These are phyloP conservation scores for Thuja plicata DNA, from an alignment of 83 land plant genomes.

Conservation along the genomic window DNA sequence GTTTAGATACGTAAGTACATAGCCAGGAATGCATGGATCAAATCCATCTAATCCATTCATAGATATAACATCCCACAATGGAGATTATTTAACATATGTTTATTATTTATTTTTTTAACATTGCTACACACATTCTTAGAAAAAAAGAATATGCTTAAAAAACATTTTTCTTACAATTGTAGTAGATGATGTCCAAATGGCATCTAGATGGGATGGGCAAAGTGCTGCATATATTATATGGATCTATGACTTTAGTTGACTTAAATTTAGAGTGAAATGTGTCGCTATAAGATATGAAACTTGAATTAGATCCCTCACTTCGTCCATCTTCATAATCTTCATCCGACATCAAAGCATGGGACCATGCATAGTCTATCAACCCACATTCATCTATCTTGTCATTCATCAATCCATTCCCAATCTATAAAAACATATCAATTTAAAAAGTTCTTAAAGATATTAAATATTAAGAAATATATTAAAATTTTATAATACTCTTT, in stretches of 20 bases:
- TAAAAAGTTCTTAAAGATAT: not conserved
- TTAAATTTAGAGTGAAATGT: not conserved
- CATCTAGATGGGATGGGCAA: conserved; percentile 27
- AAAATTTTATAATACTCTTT: no score
- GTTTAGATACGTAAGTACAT: conserved; percentile 35
- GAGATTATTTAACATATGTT: not conserved
- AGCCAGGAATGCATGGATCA: conserved; percentile 47
- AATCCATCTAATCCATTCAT: no score
- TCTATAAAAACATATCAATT: conserved; percentile 28
- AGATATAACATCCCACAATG: not conserved
- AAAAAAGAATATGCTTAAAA: not conserved
- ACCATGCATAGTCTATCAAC: conserved; percentile 33
- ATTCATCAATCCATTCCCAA: conserved; percentile 64
- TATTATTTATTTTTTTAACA: not conserved
- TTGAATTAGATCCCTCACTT: conserved; percentile 20
- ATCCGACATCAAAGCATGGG: conserved; percentile 57
- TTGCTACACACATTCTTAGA: not conserved
- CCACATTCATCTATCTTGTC: conserved; percentile 18
- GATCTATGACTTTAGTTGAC: conserved; percentile 2
- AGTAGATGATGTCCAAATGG: not conserved
- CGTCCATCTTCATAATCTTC: conserved; percentile 16
- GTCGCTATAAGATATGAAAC: not conserved
- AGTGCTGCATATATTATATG: conserved; percentile 40
- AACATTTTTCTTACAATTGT: not conserved
- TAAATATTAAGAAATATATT: no score